These are phyloP conservation scores for Prunus padus DNA, from an alignment of 306 rosid genomes.

Conservation along the genomic window DNA sequence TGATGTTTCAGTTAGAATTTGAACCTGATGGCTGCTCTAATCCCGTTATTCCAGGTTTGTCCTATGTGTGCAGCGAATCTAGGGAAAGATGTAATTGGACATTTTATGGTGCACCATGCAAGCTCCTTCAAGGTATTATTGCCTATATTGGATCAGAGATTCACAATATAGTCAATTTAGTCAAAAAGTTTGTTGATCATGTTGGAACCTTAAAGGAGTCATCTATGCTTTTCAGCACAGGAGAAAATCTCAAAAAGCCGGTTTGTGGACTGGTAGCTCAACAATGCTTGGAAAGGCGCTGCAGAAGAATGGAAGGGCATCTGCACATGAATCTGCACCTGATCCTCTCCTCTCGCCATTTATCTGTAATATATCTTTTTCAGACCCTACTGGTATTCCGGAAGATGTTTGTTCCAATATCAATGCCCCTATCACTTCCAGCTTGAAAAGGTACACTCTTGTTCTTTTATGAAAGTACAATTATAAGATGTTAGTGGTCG, in stretches of 20 bases:
- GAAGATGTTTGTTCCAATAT: slow-evolving; percentile 33
- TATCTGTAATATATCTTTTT: slow-evolving; percentile 44
- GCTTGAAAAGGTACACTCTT: slow-evolving; percentile 47
- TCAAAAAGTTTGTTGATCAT: not conserved
- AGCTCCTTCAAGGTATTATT: slow-evolving; percentile 66
- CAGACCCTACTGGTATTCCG: slow-evolving; percentile 25
- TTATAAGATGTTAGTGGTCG: not conserved
- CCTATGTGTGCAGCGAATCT: slow-evolving; percentile 81
- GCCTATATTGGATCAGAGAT: slow-evolving; percentile 14
- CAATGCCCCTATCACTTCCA: slow-evolving; percentile 30
- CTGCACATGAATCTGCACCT: slow-evolving; percentile 47
- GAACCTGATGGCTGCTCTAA: slow-evolving; percentile 27
- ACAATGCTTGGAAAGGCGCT: slow-evolving; percentile 53
- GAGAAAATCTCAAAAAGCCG: slow-evolving; percentile 57
- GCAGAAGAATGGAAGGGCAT: slow-evolving; percentile 37
- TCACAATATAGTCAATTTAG: too few relatives aligned
- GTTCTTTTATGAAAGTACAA: not conserved
- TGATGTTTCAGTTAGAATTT: slow-evolving; percentile 8
- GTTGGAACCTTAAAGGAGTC: slow-evolving; percentile 6
- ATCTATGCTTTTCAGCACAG: slow-evolving; percentile 53
- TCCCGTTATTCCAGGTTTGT: slow-evolving; percentile 66
- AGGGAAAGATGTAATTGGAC: slow-evolving; percentile 68
- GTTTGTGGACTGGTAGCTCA: slow-evolving; percentile 50
- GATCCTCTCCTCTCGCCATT: slow-evolving; percentile 83
- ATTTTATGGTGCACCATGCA: slow-evolving; percentile 60